These are phyloP conservation scores for Asparagopsis taxiformis DNA, from an alignment of 31 red algal species.

Conservation along the genomic window DNA sequence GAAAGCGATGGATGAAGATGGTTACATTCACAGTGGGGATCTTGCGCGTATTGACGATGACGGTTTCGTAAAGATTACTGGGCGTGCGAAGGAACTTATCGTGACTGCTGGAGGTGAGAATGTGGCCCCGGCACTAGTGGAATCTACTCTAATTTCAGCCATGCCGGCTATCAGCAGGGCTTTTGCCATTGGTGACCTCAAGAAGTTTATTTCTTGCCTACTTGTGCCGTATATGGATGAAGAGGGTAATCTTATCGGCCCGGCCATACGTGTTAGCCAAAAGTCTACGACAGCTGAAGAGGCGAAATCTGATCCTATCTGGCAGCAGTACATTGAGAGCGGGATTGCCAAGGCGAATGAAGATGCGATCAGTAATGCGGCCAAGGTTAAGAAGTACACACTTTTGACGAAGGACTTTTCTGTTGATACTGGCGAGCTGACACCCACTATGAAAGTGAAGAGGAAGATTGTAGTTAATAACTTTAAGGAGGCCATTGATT, in stretches of 20 bases:
- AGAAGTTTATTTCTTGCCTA: slow-evolving; percentile 77
- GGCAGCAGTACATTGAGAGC: slow-evolving; percentile 60
- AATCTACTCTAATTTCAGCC: slow-evolving; percentile 40
- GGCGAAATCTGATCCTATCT: slow-evolving; percentile 34
- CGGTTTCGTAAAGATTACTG: slow-evolving; percentile 85
- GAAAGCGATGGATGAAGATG: slow-evolving; percentile 78
- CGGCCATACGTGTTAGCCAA: slow-evolving; percentile 39
- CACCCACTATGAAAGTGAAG: slow-evolving; percentile 97
- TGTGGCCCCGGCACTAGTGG: slow-evolving; percentile 57
- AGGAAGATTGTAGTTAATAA: slow-evolving; percentile 75
- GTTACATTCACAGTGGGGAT: slow-evolving; percentile 89
- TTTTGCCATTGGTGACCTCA: slow-evolving; percentile 70
- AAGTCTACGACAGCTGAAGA: slow-evolving; percentile 48
- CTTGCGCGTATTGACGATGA: slow-evolving; percentile 71
- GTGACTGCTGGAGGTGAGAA: slow-evolving; percentile 85
- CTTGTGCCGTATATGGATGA: slow-evolving; percentile 67
- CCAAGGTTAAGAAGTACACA: slow-evolving; percentile 59
- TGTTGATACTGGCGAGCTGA: slow-evolving; percentile 84
- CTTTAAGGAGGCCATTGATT: slow-evolving; percentile 58
- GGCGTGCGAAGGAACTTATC: slow-evolving; percentile 88
- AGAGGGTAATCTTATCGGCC: slow-evolving; percentile 50
- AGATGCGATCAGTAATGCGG: slow-evolving; percentile 59
- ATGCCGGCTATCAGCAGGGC: slow-evolving; percentile 58
- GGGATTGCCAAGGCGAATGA: slow-evolving; percentile 74
- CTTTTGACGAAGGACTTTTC: slow-evolving; percentile 75